A percentile compares a stretch with the other conserved stretches of the same genome.
phyloP scores from a whole-genome alignment of 192 early-diverging fungal genomes.

The Tieghemiomyces parasiticus region DNA sequence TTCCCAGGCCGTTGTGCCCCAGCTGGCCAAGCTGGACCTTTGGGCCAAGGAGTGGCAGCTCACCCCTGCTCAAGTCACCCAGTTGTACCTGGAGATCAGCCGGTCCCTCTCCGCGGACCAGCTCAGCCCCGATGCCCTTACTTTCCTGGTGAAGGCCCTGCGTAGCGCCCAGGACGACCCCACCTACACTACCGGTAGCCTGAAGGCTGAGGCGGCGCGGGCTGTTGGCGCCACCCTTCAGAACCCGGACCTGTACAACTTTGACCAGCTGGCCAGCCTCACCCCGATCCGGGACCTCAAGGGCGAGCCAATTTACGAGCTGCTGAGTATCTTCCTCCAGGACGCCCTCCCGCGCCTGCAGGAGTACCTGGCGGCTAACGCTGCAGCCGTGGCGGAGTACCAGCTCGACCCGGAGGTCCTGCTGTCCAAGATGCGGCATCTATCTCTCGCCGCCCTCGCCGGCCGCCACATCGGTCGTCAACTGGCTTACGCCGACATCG shows the following conservation, averaged over 20 bases:
- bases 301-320: constrained; percentile 38
- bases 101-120: constrained; percentile 13
- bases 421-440: constrained; percentile 68
- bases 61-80: constrained; percentile 16
- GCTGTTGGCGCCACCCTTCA: constrained; percentile 53
- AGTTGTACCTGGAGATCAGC: constrained; percentile 7
- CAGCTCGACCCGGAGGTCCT: constrained; percentile 37
- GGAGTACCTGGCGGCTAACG: constrained; percentile 37
- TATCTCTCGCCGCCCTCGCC: constrained; percentile 65
- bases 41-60: constrained; percentile 61
- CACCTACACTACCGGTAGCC: constrained; percentile 21
- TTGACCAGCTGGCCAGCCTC: constrained; percentile 60
- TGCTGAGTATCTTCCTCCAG: constrained; percentile 52
- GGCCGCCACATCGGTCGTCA: constrained; percentile 47
- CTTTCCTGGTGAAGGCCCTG: constrained; percentile 54
- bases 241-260: constrained; percentile 52
- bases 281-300: constrained; percentile 45
- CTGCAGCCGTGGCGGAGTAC: constrained; percentile 31
- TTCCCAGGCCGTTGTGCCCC: constrained; percentile 1
- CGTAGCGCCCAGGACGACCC: constrained; percentile 30
- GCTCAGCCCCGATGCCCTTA: constrained; percentile 26
- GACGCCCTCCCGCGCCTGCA: constrained; percentile 50
- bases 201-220: constrained; percentile 37
- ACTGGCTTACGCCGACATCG: constrained; percentile 60
- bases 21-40: constrained; percentile 40